These are phyloP conservation scores for Piper longum DNA, from an alignment of 164 flowering plant genomes.

Conservation along the genomic window DNA sequence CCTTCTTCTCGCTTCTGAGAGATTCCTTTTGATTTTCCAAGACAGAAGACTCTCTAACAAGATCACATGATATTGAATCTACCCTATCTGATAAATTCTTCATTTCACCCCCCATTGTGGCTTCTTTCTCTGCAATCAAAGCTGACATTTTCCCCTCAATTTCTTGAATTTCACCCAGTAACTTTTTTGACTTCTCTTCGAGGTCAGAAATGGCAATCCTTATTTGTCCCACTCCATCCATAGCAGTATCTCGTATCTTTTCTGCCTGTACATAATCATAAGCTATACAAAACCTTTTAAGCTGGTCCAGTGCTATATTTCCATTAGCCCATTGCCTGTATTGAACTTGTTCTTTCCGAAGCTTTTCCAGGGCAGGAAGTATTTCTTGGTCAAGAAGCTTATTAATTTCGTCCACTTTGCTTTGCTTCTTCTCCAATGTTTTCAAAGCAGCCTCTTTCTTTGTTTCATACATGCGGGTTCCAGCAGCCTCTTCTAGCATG, in stretches of 20 bases:
- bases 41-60: slow-evolving; percentile 59
- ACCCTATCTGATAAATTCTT: slow-evolving; percentile 62
- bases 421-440: slow-evolving; percentile 94
- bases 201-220: slow-evolving; percentile 49
- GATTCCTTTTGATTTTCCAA: slow-evolving; percentile 67
- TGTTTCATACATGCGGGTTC: slow-evolving; percentile 98
- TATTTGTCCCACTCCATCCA: slow-evolving; percentile 42
- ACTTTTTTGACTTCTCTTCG: slow-evolving; percentile 24
- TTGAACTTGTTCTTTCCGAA: slow-evolving; percentile 81
- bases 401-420: slow-evolving; percentile 94
- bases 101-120: slow-evolving; percentile 79
- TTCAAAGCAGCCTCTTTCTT: slow-evolving; percentile 92
- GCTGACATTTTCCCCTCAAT: slow-evolving; percentile 46
- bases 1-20: slow-evolving; percentile 48
- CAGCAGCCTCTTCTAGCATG: slow-evolving; percentile 99
- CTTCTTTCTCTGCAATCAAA: slow-evolving; percentile 66
- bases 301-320: slow-evolving; percentile 74
- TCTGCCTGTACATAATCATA: slow-evolving; percentile 86
- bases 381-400: slow-evolving; percentile 93
- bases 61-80: slow-evolving; percentile 62
- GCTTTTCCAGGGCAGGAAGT: slow-evolving; percentile 87
- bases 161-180: slow-evolving; percentile 42
- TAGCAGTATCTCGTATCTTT: slow-evolving; percentile 53
- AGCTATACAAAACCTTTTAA: slow-evolving; percentile 87
- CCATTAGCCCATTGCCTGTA: slow-evolving; percentile 99